Base-by-base conservation (phyloP, 2,329 filamentous ascomycete species). In the Ophiostoma perfectum region DNA sequence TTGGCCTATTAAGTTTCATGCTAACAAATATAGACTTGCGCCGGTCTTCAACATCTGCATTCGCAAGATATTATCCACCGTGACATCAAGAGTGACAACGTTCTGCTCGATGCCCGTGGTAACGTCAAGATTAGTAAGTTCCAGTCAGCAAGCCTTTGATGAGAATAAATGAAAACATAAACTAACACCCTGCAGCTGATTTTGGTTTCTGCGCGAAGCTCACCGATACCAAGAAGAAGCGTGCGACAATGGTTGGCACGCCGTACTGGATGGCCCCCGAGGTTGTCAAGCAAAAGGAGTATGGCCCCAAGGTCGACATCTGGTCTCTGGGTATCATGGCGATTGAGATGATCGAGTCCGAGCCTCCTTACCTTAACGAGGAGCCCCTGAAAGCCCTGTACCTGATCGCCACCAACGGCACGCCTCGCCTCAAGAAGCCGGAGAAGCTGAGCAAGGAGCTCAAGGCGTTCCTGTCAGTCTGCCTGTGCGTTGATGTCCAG, bases 191-290 rank as follows among this genome's bases (percentile, higher is more conserved):
- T 27, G 16, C 75, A 95, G 93, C 95, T 74, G 95, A 99, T 86
- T 99, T 99, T 77, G 95, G 95, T 73, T 98, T 99, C 85, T 98
- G 93, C 78, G 95, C 95, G 78, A 98, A 98, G 82, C 90, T 99
- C 71, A 98, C 94, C 47, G 95, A 98, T 77, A 90, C 93, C 72
- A 96, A 96, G 81, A 95, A 88, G 74, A 98, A 99, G 84, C 93
- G 95, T 78, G 93, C 94, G 60, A 99, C 95, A 69, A 98, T 99
- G 95, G 95, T 99, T 68, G 95, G 95, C 72, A 99, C 95, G 45
- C 95, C 95, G 16, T 99, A 98, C 84, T 99, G 95, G 95, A 99
- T 99, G 95, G 95, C 95, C 8, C 95, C 95, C 49, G 95, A 99
- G 79, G 95, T 99, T 62, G 95, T 99, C 77, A 98, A 98, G 82